A percentile compares a stretch with the other conserved stretches of the same genome.
Conservation (phyloP, 1,284 basidiomycete genomes). For the Mycena sp. region DNA sequence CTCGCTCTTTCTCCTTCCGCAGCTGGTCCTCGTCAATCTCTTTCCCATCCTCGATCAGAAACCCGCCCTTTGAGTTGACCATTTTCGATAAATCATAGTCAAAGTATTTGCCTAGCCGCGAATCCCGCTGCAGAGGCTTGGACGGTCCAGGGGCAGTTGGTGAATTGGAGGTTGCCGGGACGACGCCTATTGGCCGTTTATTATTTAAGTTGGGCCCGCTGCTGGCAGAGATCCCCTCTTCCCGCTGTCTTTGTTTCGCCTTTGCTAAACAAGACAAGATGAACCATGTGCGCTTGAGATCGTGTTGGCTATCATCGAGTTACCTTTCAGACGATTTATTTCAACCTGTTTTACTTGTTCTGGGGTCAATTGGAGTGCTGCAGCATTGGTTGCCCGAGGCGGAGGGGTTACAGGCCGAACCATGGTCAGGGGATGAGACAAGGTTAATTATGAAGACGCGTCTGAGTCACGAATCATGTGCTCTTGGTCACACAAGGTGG, state of each 20-base stretch:
- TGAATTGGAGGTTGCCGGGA: slow-evolving; percentile 64
- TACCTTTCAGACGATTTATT: slow-evolving; percentile 66
- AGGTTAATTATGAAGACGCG: neutral
- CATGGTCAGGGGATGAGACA: slow-evolving; percentile 2
- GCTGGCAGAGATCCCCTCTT: slow-evolving; percentile 56
- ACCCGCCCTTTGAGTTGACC: slow-evolving; percentile 95
- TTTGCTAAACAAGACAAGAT: slow-evolving; percentile 53
- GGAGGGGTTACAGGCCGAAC: slow-evolving; percentile 27
- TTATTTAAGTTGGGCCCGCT: slow-evolving; percentile 58
- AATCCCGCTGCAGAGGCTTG: slow-evolving; percentile 73
- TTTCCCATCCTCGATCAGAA: slow-evolving; percentile 86
- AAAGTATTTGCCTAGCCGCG: slow-evolving; percentile 86
- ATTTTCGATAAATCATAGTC: slow-evolving; percentile 98
- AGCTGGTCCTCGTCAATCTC: slow-evolving; percentile 73
- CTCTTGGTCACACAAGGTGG: neutral
- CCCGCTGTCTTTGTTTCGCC: slow-evolving; percentile 64
- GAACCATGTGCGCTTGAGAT: neutral
- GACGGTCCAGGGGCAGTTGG: slow-evolving; percentile 58
- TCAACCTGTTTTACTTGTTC: slow-evolving; percentile 60
- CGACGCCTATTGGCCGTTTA: slow-evolving; percentile 62
- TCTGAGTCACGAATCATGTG: slow-evolving; percentile 3
- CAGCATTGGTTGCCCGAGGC: slow-evolving; percentile 14
- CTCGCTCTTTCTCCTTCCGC: slow-evolving; percentile 80
- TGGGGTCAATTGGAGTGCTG: slow-evolving; percentile 42
- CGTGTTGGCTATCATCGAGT: neutral